Evolutionary conservation across 306 rosid genomes (phyloP).

Genomic region (Corylus heterophylla): DNA sequence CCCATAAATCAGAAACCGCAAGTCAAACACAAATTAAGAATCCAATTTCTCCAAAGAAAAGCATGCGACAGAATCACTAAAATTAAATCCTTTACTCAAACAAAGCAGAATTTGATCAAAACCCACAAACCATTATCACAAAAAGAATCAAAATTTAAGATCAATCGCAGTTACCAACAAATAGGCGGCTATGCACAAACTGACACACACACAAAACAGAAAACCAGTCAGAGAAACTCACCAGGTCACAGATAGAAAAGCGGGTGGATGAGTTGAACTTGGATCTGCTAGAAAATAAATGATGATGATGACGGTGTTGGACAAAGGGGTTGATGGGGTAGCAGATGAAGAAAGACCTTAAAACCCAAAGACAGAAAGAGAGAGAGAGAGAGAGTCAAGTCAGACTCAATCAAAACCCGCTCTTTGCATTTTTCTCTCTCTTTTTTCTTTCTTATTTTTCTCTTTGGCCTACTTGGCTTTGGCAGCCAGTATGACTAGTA

Average conservation of each 20-base stretch:
- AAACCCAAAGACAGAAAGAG: background rate
- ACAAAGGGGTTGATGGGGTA: background rate
- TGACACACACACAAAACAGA: background rate
- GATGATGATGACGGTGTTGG: background rate
- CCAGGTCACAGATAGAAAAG: background rate
- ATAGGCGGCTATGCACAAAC: background rate
- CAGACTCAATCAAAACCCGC: background rate
- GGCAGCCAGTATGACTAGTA: background rate
- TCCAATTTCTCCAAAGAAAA: background rate
- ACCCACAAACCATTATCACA: conserved; percentile 4
- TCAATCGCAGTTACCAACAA: background rate
- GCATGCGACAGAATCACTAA: background rate
- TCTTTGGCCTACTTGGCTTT: background rate
- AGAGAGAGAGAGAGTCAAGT: background rate
- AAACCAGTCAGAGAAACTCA: background rate
- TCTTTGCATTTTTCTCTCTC: background rate
- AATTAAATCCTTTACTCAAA: background rate
- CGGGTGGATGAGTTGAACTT: background rate
- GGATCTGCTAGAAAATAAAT: background rate
- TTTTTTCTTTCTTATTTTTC: background rate
- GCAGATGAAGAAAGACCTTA: background rate
- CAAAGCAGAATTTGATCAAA: conserved; percentile 9
- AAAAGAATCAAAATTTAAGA: background rate
- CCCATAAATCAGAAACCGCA: conserved; percentile 18
- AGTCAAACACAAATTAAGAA: background rate